These are phyloP conservation scores for Ustilago bromivora DNA, from an alignment of 1,284 basidiomycete species.

Conservation along the genomic window DNA sequence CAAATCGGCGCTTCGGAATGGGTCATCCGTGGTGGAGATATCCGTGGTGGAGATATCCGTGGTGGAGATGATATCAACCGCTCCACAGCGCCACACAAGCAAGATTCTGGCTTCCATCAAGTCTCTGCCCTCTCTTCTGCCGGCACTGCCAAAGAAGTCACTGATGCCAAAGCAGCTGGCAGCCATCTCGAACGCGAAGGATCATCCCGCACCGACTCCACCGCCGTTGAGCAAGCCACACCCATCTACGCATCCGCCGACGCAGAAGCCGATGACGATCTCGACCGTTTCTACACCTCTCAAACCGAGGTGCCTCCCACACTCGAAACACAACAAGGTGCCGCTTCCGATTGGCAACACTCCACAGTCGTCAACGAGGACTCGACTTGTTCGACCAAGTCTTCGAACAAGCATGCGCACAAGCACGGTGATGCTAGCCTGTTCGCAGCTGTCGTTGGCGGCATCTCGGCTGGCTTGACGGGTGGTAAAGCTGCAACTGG, in stretches of 20 bases:
- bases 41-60: slow-evolving; percentile 52
- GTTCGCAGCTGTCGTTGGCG: slow-evolving; percentile 41
- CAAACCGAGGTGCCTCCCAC: slow-evolving; percentile 33
- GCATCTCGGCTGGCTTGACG: slow-evolving; percentile 26
- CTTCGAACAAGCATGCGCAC: slow-evolving; percentile 15
- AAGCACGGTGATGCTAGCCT: slow-evolving; percentile 36
- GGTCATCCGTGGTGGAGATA: slow-evolving; percentile 69
- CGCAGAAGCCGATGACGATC: slow-evolving; percentile 20
- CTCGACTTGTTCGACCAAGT: neutral
- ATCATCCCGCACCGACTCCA: slow-evolving; percentile 16
- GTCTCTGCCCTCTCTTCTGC: slow-evolving; percentile 8
- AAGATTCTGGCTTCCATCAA: slow-evolving; percentile 43
- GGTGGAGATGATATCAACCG: slow-evolving; percentile 29
- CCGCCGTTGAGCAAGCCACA: slow-evolving; percentile 9
- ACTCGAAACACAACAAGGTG: slow-evolving; percentile 17
- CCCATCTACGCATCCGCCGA: slow-evolving; percentile 20
- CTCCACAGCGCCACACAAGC: slow-evolving; percentile 28
- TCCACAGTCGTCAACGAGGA: slow-evolving; percentile 26
- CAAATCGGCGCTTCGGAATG: slow-evolving; percentile 68
- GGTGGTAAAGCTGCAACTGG: slow-evolving; percentile 27
- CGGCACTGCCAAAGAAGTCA: neutral
- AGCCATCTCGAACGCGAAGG: neutral
- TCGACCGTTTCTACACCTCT: slow-evolving; percentile 54
- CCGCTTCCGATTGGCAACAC: slow-evolving; percentile 24
- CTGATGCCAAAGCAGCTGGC: slow-evolving; percentile 3